Evolutionary conservation across 1,139 yeast species (phyloP).

Genomic region (Pichia sp.): DNA sequence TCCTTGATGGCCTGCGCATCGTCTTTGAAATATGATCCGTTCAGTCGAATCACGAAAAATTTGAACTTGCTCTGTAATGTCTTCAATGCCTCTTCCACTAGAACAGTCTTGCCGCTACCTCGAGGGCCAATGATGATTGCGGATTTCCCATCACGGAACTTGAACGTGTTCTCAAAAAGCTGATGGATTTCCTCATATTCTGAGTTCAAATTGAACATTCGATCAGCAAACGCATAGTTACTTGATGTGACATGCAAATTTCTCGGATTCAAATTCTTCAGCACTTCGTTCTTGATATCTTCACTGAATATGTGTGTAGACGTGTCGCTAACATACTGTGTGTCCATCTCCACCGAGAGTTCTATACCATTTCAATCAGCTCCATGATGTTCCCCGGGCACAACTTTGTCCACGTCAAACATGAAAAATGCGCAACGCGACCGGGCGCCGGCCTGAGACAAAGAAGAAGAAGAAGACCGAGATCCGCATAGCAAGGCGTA

Average conservation of each 20-base stretch:
- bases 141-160: slow-evolving; percentile 73
- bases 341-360: too few relatives aligned
- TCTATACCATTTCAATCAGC: too few relatives aligned
- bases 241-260: slow-evolving; percentile 7
- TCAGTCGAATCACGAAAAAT: slow-evolving; percentile 55
- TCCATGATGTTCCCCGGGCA: too few relatives aligned
- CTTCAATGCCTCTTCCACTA: slow-evolving; percentile 50
- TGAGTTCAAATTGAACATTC: slow-evolving; percentile 16
- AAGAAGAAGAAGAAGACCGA: too few relatives aligned
- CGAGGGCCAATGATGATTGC: slow-evolving; percentile 74
- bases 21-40: slow-evolving; percentile 66
- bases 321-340: too few relatives aligned
- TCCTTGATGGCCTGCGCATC: slow-evolving; percentile 78
- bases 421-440: too few relatives aligned
- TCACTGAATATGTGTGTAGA: not conserved
- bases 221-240: slow-evolving; percentile 1
- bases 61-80: slow-evolving; percentile 31
- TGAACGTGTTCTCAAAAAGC: slow-evolving; percentile 57
- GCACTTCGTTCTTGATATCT: not conserved
- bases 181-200: slow-evolving; percentile 43
- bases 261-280: not conserved
- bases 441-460: too few relatives aligned
- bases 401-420: too few relatives aligned
- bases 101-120: slow-evolving; percentile 64
- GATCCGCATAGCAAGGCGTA: too few relatives aligned